These are phyloP conservation scores for Polysphondylium violaceum DNA, from an alignment of 78 protist species.

Conservation along the genomic window DNA sequence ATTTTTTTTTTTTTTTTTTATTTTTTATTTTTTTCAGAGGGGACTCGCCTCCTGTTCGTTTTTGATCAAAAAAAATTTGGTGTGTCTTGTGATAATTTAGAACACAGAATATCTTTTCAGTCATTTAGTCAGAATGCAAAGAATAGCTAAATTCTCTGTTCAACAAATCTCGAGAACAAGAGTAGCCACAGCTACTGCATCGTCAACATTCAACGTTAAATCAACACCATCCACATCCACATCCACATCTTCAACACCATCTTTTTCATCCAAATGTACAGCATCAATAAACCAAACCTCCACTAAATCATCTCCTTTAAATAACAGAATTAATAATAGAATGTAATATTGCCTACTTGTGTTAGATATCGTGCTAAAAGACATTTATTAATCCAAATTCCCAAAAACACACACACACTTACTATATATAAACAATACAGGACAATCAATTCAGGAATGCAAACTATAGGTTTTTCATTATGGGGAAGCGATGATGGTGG, in stretches of 20 bases:
- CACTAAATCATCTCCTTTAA: neutral
- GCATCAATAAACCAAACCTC: neutral
- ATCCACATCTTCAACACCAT: no score
- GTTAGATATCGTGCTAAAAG: no score
- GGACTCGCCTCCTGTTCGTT: neutral
- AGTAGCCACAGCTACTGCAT: neutral
- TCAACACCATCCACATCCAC: no score
- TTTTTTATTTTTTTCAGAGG: neutral
- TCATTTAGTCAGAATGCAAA: neutral
- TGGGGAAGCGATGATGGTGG: constrained; percentile 40
- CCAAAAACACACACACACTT: neutral
- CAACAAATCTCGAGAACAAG: neutral
- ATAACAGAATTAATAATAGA: neutral
- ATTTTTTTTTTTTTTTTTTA: constrained; percentile 19
- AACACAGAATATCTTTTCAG: neutral
- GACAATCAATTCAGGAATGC: neutral
- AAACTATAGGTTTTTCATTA: constrained; percentile 5
- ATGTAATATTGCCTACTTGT: no score
- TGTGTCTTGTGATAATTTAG: neutral
- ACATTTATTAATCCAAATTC: neutral
- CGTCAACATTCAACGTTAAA: neutral
- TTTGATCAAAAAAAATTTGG: neutral
- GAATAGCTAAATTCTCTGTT: neutral
- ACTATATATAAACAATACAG: neutral
- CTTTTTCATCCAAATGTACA: neutral